Evolutionary conservation across 2,329 filamentous ascomycete genomes (phyloP), one percentile per base, ranked within the genome.

Genomic region (Sarocladiaceae sp.): DNA sequence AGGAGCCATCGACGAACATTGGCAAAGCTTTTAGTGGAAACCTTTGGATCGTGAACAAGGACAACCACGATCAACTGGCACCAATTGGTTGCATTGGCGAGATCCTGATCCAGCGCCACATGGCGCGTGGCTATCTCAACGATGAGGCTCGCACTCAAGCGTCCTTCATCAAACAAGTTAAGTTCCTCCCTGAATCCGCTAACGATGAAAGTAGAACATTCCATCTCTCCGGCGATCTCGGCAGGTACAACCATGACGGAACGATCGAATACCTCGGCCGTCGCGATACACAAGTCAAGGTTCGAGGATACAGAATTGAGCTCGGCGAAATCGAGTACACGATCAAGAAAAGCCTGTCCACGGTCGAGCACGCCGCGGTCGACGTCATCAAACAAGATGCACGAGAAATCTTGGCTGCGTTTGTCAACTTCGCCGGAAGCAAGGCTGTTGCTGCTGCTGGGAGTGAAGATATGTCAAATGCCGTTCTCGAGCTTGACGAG

Each of bases 271-370:
- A 41, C 13, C 18, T 46, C n/a, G n/a, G n/a, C n/a, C n/a, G n/a
- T n/a, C n/a, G n/a, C n/a, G n/a, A n/a, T n/a, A n/a, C n/a, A n/a
- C n/a, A 78, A 53, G 65, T 78, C 35, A 78, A 78, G 53, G 54
- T 78, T 10, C 64, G 67, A 23, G 78, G 78, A 33, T 76, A 67
- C 45, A 55, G 73, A 44, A 61, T 74, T 47, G 78, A 71, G 57
- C 59, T 72, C 11, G 44, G 34, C 9, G 48, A 50, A 29, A 21
- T 50, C 15, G 48, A 48, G 35, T n/a, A 45, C 21, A 27, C 32
- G 10, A 33, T 45, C 12, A 26, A 34, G n/a, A 15, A 26, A 18
- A 18, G 13, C 13, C 3, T 46, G 10, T 32, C 45, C 13, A 6
- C 37, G 21, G 39, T 41, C 2, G 15, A 35, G 19, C 23, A 40